A percentile compares a stretch with the other conserved stretches of the same genome.
Conservation (phyloP, 495 filamentous ascomycete species). For the Tuber borchii region DNA sequence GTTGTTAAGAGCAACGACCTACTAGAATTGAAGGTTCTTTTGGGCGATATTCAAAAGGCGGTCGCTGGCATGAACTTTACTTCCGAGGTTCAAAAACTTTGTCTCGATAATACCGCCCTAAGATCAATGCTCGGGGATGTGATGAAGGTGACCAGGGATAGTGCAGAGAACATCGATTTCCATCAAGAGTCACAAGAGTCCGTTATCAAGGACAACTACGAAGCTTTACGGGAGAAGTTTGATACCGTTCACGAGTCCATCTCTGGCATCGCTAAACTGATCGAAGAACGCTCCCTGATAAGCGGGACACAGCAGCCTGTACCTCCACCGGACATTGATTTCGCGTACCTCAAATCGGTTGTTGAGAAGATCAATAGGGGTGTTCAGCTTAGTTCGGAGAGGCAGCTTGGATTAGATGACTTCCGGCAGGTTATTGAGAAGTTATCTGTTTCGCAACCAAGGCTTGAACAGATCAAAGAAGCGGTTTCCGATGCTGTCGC, state of each 20-base stretch:
- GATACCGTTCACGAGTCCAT: slow-evolving; percentile 20
- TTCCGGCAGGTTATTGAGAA: slow-evolving; percentile 21
- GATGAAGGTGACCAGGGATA: slow-evolving; percentile 25
- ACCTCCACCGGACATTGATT: slow-evolving; percentile 28
- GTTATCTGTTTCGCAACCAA: slow-evolving; percentile 29
- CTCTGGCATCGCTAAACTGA: slow-evolving; percentile 18
- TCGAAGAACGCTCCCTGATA: slow-evolving; percentile 24
- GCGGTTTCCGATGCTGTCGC: slow-evolving; percentile 22
- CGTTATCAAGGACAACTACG: slow-evolving; percentile 22
- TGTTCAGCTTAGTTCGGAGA: slow-evolving; percentile 25
- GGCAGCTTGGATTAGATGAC: slow-evolving; percentile 32
- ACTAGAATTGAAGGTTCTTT: slow-evolving; percentile 24
- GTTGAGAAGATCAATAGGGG: slow-evolving; percentile 30
- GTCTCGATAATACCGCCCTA: slow-evolving; percentile 28
- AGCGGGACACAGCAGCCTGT: slow-evolving; percentile 22
- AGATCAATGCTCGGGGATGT: slow-evolving; percentile 30
- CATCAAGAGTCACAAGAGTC: slow-evolving; percentile 31
- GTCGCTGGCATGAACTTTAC: slow-evolving; percentile 25
- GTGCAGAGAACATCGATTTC: slow-evolving; percentile 30
- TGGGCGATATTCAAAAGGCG: slow-evolving; percentile 27
- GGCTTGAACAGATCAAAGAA: slow-evolving; percentile 28
- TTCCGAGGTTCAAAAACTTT: slow-evolving; percentile 31
- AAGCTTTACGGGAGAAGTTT: slow-evolving; percentile 17
- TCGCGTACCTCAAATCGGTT: slow-evolving; percentile 22
- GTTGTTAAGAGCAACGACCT: slow-evolving; percentile 38